Evolutionary conservation across 805 yeast species (phyloP), one percentile per base, ranked within the genome.

Genomic region (Teunomyces tritomae): DNA sequence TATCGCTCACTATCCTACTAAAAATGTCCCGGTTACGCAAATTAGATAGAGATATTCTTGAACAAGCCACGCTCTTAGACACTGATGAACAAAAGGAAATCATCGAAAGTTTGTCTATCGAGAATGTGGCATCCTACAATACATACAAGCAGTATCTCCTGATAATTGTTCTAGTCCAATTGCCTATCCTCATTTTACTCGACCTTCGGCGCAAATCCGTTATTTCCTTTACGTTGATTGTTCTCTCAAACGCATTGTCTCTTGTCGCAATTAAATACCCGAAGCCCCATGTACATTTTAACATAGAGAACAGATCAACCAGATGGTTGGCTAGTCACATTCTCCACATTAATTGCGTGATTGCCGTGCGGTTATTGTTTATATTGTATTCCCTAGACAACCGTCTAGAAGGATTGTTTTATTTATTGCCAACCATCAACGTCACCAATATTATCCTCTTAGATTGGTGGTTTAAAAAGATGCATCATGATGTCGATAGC

Each of bases 1-100:
- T 8, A 9, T 13, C 14, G 16, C 34, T 8, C 9, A 20, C 17
- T 32, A 14, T n/a, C 34, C 8, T 13, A 13, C 10, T 13, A 8
- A 13, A 32, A 36, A 59, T 57, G 62, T 54, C 62, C 16, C 54
- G 65, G 10, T 51, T 54, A 26, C 58, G 65, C 26, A 50, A 53
- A 8, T 10, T 61, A 2, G 66, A 62, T 47, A 49, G 54, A 36
- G 55, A 53, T 28, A 49, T 62, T 39, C 61, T 62, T 20, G 55
- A 55, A 8, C 55, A 51, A 30, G 43, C 47, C 42, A 33, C 58
- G 49, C 30, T 45, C 26, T 42, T 62, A 6, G 66, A 62, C 24
- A 46, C 54, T 14, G 63, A 57, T 14, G 66, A 62, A 49, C 66
- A 62, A 50, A 53, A 54, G 5, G 50, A 47, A n/a, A 50, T 62